Conservation (phyloP, 108 stramenopile genomes). For the Poteriospumella lacustris region DNA sequence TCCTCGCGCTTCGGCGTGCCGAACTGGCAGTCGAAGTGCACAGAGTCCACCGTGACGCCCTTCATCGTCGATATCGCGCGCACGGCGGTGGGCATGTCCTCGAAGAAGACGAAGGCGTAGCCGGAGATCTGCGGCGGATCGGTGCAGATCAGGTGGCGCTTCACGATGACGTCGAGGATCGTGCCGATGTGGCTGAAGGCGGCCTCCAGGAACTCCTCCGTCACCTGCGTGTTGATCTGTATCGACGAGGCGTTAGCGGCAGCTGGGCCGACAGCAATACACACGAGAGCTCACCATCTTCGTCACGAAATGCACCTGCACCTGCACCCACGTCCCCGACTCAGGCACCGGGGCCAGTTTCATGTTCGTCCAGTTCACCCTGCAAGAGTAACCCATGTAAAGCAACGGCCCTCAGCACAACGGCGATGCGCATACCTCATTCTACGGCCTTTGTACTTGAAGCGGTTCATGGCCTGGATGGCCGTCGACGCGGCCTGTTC, state of each 20-base stretch:
- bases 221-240: too few relatives aligned
- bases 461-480: neutral
- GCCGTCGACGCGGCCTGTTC: neutral
- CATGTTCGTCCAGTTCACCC: too few relatives aligned
- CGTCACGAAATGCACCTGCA: too few relatives aligned
- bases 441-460: neutral
- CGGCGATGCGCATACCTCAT: neutral
- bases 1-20: too few relatives aligned
- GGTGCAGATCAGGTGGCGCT: neutral
- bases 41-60: neutral
- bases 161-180: neutral
- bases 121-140: neutral
- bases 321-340: too few relatives aligned
- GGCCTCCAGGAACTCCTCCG: neutral
- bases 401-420: too few relatives aligned
- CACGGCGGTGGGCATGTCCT: neutral
- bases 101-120: neutral
- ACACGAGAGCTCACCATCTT: too few relatives aligned
- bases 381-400: too few relatives aligned
- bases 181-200: neutral
- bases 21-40: neutral
- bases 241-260: neutral
- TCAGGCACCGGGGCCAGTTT: too few relatives aligned
- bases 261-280: too few relatives aligned
- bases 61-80: neutral